A percentile compares a stretch with the other conserved stretches of the same genome.
Conservation (phyloP, 345 rosid genomes). For the Linum lewisii region DNA sequence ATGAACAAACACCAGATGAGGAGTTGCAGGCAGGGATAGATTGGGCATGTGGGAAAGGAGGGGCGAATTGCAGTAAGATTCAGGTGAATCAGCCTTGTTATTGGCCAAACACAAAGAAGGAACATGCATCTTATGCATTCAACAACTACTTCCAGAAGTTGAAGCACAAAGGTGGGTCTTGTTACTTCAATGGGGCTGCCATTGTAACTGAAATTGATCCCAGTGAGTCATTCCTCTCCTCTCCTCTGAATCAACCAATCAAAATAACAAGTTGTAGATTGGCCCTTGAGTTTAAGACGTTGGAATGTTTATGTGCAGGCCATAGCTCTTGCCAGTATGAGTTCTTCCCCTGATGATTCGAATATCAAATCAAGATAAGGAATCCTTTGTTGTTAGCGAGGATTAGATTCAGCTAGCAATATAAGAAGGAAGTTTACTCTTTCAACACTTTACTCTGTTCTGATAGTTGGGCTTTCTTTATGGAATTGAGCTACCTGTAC, state of each 20-base stretch:
- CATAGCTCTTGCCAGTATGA: conserved; percentile 33
- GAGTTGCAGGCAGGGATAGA: conserved; percentile 44
- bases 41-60: conserved; percentile 60
- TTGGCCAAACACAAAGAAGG: conserved; percentile 31
- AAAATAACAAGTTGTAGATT: too few species aligned
- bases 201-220: conserved; percentile 52
- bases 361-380: too few species aligned
- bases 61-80: conserved; percentile 42
- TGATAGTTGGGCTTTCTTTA: too few species aligned
- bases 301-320: conserved; percentile 27
- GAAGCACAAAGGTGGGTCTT: conserved; percentile 47
- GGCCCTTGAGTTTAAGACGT: too few species aligned
- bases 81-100: conserved; percentile 36
- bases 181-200: conserved; percentile 54
- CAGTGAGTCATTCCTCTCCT: conserved; percentile 25
- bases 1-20: conserved; percentile 44
- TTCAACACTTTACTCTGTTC: too few species aligned
- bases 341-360: conserved; percentile 23
- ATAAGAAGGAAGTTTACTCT: too few species aligned
- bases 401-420: too few species aligned
- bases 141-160: conserved; percentile 54
- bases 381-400: too few species aligned
- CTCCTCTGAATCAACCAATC: too few species aligned
- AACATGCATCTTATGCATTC: conserved; percentile 58
- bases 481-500: too few species aligned